Conservation (phyloP, 2,329 filamentous ascomycete species). For the Aspergillus ochraceus region DNA sequence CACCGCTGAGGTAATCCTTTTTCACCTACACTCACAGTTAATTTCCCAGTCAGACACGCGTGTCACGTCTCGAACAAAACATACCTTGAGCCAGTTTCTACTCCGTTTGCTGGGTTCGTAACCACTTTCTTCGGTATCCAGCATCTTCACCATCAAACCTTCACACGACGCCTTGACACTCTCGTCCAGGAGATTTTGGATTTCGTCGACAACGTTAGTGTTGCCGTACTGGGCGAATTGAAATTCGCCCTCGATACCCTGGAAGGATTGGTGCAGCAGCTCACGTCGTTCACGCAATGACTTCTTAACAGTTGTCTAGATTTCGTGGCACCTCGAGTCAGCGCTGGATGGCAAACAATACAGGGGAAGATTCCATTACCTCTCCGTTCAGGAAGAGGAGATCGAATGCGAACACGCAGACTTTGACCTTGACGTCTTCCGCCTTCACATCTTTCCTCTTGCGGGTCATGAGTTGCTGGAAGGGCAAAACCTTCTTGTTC, state of each 20-base stretch:
- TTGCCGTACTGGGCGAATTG: slow-evolving; percentile 84
- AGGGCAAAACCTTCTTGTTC: slow-evolving; percentile 93
- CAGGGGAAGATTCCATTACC: slow-evolving; percentile 37
- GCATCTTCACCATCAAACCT: slow-evolving; percentile 99
- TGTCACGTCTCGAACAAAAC: slow-evolving; percentile 7
- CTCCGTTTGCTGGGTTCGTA: slow-evolving; percentile 96
- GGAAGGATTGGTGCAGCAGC: slow-evolving; percentile 71
- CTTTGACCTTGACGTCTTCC: slow-evolving; percentile 93
- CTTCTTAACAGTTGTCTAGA: slow-evolving; percentile 75
- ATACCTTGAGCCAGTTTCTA: slow-evolving; percentile 95
- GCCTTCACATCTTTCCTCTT: slow-evolving; percentile 97
- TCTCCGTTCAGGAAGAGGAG: slow-evolving; percentile 90
- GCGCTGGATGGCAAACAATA: slow-evolving; percentile 2
- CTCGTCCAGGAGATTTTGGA: slow-evolving; percentile 88
- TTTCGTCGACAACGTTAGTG: slow-evolving; percentile 86
- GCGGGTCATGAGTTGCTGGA: slow-evolving; percentile 96
- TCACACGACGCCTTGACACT: slow-evolving; percentile 95
- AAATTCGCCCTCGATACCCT: slow-evolving; percentile 83
- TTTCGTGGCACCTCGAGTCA: background rate
- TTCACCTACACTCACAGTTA: slow-evolving; percentile 65
- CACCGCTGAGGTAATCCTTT: slow-evolving; percentile 92
- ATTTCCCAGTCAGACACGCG: background rate
- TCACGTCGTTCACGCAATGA: slow-evolving; percentile 79
- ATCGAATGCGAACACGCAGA: slow-evolving; percentile 96
- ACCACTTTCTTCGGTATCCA: slow-evolving; percentile 86